Evolutionary conservation across 1,284 basidiomycete species (phyloP).

Genomic region (Amylostereum areolatum): DNA sequence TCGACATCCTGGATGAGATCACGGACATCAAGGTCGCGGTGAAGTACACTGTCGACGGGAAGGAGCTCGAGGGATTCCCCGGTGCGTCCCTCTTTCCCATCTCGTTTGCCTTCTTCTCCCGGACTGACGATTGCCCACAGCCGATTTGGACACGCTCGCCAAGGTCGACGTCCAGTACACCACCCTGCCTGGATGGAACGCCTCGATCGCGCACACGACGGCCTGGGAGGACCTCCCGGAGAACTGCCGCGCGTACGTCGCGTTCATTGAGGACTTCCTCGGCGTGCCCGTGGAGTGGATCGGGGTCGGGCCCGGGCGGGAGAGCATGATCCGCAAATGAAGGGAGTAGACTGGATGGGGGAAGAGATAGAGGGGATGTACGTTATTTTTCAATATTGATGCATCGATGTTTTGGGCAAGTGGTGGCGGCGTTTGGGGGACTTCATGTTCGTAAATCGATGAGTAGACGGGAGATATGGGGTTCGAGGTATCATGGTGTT

Average conservation of each 20-base stretch:
- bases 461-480: too few species aligned
- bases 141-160: slow-evolving; percentile 80
- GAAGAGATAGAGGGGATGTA: too few species aligned
- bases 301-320: slow-evolving; percentile 81
- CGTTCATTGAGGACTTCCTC: slow-evolving; percentile 82
- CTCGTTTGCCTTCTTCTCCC: background rate
- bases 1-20: slow-evolving; percentile 87
- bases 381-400: too few species aligned
- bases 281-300: slow-evolving; percentile 88
- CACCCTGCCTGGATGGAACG: slow-evolving; percentile 91
- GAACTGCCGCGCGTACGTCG: slow-evolving; percentile 84
- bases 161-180: slow-evolving; percentile 86
- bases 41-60: slow-evolving; percentile 75
- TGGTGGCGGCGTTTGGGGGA: too few species aligned
- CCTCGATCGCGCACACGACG: slow-evolving; percentile 63
- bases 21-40: slow-evolving; percentile 87
- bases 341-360: too few species aligned
- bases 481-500: too few species aligned
- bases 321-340: slow-evolving; percentile 68
- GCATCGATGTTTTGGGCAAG: too few species aligned
- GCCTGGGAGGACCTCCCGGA: slow-evolving; percentile 80
- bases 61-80: slow-evolving; percentile 84
- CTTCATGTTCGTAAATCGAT: too few species aligned
- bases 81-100: slow-evolving; percentile 41
- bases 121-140: slow-evolving; percentile 29